Percentiles rank a stretch among this genome's conserved stretches.
These are phyloP conservation scores for Exophiala sideris DNA, from an alignment of 2,329 filamentous ascomycete species.

Conservation along the genomic window DNA sequence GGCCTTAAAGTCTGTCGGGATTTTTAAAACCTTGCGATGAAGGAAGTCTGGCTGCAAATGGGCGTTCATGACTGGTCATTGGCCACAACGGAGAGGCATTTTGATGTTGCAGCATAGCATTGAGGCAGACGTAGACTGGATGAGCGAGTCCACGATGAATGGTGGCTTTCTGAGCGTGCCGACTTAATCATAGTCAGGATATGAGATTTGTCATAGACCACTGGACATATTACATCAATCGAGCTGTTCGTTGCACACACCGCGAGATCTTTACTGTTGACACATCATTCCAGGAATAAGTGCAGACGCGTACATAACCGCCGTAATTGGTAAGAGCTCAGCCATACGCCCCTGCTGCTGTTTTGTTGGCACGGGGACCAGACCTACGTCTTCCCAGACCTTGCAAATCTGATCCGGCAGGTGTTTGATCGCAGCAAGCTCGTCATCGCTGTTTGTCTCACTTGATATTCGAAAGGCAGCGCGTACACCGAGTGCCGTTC, in stretches of 20 bases:
- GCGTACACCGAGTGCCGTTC: constrained; percentile 49
- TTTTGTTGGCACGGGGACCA: constrained; percentile 12
- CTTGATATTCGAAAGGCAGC: constrained; percentile 30
- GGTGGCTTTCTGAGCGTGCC: too few species aligned
- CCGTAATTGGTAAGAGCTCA: constrained; percentile 53
- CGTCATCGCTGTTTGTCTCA: not conserved
- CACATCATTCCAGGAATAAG: too few species aligned
- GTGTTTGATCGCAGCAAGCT: constrained; percentile 3
- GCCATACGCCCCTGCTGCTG: constrained; percentile 40
- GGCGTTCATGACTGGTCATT: not conserved
- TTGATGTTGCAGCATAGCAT: too few species aligned
- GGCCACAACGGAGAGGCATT: too few species aligned
- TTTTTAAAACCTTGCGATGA: constrained; percentile 21
- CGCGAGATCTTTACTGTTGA: too few species aligned
- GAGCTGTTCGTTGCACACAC: too few species aligned
- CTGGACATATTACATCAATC: too few species aligned
- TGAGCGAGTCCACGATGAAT: too few species aligned
- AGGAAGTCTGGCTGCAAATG: not conserved
- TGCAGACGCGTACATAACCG: constrained; percentile 32
- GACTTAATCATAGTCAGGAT: too few species aligned
- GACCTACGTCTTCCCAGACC: constrained; percentile 18
- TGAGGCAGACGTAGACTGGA: too few species aligned
- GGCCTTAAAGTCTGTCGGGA: constrained; percentile 30
- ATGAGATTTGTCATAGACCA: too few species aligned
- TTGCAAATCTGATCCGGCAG: constrained; percentile 14